Evolutionary conservation across 257 asterid species (phyloP).

Genomic region (Primulina huaijiensis): DNA sequence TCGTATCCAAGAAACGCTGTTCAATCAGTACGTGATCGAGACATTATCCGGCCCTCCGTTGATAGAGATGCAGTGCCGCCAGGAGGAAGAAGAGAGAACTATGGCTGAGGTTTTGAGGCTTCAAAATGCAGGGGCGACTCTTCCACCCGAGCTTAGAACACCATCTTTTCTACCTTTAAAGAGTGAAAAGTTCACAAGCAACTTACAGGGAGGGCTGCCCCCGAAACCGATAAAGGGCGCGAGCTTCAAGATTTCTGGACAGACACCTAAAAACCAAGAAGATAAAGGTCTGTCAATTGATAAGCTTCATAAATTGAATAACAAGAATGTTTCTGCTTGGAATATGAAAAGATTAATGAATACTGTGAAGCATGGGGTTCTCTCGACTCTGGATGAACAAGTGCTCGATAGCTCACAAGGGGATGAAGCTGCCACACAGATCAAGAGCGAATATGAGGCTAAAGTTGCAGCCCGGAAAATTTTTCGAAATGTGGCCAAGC

Average conservation of each 20-base stretch:
- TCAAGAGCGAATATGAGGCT: conserved; percentile 82
- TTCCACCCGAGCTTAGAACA: conserved; percentile 65
- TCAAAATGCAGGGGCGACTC: conserved; percentile 69
- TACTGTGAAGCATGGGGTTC: conserved; percentile 60
- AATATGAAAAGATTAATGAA: conserved; percentile 88
- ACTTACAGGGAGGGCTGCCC: conserved; percentile 47
- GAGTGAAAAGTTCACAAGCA: conserved; percentile 33
- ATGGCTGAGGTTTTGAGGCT: conserved; percentile 64
- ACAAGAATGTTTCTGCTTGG: conserved; percentile 88
- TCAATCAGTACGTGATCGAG: conserved; percentile 82
- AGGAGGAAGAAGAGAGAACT: conserved; percentile 67
- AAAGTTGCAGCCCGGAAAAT: conserved; percentile 83
- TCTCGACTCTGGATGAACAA: conserved; percentile 76
- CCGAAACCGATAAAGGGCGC: conserved; percentile 45
- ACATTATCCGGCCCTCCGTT: conserved; percentile 71
- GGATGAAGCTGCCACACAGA: conserved; percentile 65
- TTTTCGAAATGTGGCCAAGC: conserved; percentile 78
- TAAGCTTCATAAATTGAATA: conserved; percentile 64
- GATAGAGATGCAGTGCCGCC: conserved; percentile 48
- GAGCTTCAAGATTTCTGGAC: conserved; percentile 53
- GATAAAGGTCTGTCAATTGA: conserved; percentile 62
- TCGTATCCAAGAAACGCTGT: conserved; percentile 78
- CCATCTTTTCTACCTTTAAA: conserved; percentile 28
- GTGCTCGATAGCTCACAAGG: conserved; percentile 44
- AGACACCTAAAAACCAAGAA: conserved; percentile 35